phyloP scores from a whole-genome alignment of 169 alveolate species.

The Plasmodium knowlesi region DNA sequence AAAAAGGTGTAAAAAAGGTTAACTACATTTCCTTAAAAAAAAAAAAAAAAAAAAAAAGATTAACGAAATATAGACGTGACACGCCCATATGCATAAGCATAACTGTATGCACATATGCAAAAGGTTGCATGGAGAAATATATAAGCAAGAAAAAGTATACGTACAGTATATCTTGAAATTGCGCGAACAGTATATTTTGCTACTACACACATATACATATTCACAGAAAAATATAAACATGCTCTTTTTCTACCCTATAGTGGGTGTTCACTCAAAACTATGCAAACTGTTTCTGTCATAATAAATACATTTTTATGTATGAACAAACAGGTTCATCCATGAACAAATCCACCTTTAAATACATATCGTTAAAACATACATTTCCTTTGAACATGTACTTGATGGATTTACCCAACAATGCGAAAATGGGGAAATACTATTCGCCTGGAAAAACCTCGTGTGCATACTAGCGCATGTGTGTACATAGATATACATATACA shows the following conservation, averaged over 20 bases:
- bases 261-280: background rate
- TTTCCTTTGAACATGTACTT: background rate
- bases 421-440: background rate
- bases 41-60: constrained; percentile 15
- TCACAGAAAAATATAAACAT: background rate
- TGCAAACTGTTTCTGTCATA: background rate
- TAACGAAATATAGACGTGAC: background rate
- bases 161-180: background rate
- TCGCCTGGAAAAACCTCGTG: background rate
- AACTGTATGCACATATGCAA: background rate
- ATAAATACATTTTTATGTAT: constrained; percentile 4
- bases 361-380: constrained; percentile 13
- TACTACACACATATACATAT: background rate
- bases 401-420: background rate
- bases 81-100: constrained; percentile 2
- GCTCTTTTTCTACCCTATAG: background rate
- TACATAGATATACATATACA: background rate
- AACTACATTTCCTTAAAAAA: background rate
- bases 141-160: background rate
- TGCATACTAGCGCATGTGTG: background rate
- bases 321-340: constrained; percentile 10
- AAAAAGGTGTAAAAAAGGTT: background rate
- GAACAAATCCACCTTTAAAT: background rate
- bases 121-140: background rate
- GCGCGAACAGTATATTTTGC: background rate